These are phyloP conservation scores for Endocalyx cinctus DNA, from an alignment of 2,329 filamentous ascomycete genomes.

Conservation along the genomic window DNA sequence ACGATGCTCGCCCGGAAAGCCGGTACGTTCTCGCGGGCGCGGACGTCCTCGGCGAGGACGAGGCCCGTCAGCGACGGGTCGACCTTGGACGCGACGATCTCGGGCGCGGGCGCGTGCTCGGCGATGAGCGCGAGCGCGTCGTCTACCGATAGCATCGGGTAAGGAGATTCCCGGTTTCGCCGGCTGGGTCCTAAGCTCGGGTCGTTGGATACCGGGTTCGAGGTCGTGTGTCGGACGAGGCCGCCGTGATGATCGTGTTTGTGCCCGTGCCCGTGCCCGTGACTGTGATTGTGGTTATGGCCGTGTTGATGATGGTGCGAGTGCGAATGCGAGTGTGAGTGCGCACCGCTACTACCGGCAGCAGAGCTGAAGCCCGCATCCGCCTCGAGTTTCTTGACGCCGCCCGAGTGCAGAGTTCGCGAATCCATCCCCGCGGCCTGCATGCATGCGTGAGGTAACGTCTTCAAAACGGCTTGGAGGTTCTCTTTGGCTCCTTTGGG, in stretches of 20 bases:
- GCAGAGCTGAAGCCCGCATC: constrained; percentile 62
- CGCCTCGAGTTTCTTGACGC: constrained; percentile 75
- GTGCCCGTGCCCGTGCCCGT: constrained; percentile 51
- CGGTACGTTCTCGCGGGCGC: constrained; percentile 76
- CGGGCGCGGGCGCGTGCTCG: constrained; percentile 64
- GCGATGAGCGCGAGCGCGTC: constrained; percentile 72
- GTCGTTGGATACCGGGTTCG: constrained; percentile 56
- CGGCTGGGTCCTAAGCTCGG: constrained; percentile 58
- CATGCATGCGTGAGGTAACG: constrained; percentile 91
- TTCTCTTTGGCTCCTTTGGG: constrained; percentile 96
- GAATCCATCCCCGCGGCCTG: constrained; percentile 84
- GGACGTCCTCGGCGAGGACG: constrained; percentile 79
- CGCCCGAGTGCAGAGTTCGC: constrained; percentile 71
- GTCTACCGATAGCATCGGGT: constrained; percentile 82
- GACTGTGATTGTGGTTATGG: constrained; percentile 46
- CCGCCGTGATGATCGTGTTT: constrained; percentile 55
- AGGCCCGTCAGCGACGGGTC: constrained; percentile 64
- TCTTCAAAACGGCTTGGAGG: constrained; percentile 78
- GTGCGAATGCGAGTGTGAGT: constrained; percentile 26
- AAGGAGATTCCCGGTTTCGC: constrained; percentile 80
- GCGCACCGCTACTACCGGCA: too few species aligned
- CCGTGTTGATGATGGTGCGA: constrained; percentile 34
- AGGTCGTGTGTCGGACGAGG: constrained; percentile 70
- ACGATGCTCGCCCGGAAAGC: constrained; percentile 95
- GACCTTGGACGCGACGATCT: constrained; percentile 55